Evolutionary conservation across 225 moss, liverwort and hornwort species (phyloP), one percentile per base, ranked within the genome.

Genomic region (Ulota crispa): DNA sequence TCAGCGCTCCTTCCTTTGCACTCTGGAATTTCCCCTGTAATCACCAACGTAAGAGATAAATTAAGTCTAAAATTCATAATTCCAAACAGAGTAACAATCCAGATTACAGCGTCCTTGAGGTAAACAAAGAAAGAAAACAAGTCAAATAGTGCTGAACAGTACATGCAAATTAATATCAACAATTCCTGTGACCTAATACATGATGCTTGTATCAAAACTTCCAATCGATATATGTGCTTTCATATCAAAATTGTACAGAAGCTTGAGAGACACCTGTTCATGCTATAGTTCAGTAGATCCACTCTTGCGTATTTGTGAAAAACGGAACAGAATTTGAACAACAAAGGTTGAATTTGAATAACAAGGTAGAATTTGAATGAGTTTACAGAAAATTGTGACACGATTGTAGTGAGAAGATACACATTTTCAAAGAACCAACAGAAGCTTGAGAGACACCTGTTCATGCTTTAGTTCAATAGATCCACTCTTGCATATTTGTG

Each of bases 21-120:
- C 84, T 76, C 72, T 81, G 66, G 43, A 86, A 56, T 73, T 73
- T 79, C 60, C 53, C 74, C 89, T 89, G 72, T 37, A 77, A 52
- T 41, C 4, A 53, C 31, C 70, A 85, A 54, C 14, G 15, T 56
- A 77, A 36, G 37, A 81, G 1, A 77, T 55, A n/a, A 31, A 54
- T 50, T n/a, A 28, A 4, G 47, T 77, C 31, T 30, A 28, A 45
- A 52, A 56, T 50, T 18, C 18, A 16, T 18, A 65, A 47, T 37
- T 28, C 73, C 14, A 21, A 5, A 26, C 34, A 26, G 12, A 7
- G 34, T 62, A 80, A 26, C 64, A 24, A 26, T 37, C 11, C 45
- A 32, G 70, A 45, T 70, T 34, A 79, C 34, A 1, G 28, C 42
- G 5, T 65, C 20, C 57, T 67, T 67, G 18, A 21, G 21, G 50